Evolutionary conservation across 1,284 basidiomycete species (phyloP).

Genomic region (Apiotrichum gracile): DNA sequence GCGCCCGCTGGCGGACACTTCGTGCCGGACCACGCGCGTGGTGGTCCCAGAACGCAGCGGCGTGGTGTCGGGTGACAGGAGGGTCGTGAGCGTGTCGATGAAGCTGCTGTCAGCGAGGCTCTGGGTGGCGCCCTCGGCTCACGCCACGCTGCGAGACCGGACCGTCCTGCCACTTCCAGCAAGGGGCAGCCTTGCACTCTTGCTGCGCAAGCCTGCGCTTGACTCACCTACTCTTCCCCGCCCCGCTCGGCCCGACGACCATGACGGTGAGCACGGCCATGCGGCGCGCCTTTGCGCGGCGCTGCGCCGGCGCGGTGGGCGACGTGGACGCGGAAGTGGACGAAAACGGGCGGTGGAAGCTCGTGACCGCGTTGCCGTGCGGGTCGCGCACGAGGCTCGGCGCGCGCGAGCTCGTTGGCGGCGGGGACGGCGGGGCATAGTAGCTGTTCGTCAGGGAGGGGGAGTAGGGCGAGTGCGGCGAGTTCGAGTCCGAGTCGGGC

Average conservation of each 20-base stretch:
- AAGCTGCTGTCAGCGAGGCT: constrained; percentile 4
- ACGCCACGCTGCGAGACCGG: too few relatives aligned
- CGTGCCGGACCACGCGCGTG: constrained; percentile 10
- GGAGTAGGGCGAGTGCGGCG: not conserved
- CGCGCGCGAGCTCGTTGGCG: not conserved
- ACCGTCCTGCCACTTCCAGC: too few relatives aligned
- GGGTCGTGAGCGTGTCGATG: constrained; percentile 12
- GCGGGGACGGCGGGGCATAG: too few relatives aligned
- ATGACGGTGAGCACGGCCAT: constrained; percentile 30
- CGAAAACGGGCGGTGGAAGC: constrained; percentile 36
- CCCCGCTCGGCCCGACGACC: constrained; percentile 33
- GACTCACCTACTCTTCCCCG: constrained; percentile 40
- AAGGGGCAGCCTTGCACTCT: too few relatives aligned
- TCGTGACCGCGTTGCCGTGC: constrained; percentile 10
- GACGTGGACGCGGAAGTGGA: constrained; percentile 6
- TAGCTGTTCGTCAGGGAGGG: not conserved
- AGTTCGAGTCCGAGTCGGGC: not conserved
- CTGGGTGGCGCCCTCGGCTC: too few relatives aligned
- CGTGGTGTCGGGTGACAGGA: constrained; percentile 8
- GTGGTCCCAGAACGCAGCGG: constrained; percentile 8
- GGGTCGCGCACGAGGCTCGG: constrained; percentile 5
- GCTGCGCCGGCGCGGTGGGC: not conserved
- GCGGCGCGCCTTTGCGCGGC: constrained; percentile 15
- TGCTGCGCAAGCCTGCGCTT: too few relatives aligned
- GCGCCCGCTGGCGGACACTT: constrained; percentile 3